Evolutionary conservation across 192 early-diverging fungal species (phyloP).

Genomic region (Backusella tarrabulga): DNA sequence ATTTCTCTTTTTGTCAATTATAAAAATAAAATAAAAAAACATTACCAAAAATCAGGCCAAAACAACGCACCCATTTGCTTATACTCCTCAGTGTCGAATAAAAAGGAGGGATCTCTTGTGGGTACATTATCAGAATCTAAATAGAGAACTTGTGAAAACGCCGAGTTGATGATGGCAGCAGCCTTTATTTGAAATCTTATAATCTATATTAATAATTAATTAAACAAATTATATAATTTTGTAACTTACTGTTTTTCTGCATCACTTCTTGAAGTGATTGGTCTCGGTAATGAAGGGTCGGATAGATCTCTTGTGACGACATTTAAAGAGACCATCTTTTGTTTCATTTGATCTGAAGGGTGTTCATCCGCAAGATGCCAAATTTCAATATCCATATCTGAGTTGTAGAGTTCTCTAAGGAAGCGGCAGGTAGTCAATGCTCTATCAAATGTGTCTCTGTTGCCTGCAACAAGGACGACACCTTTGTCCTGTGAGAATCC

Average conservation of each 20-base stretch:
- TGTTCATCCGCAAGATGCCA: constrained; percentile 31
- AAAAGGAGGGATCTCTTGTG: constrained; percentile 36
- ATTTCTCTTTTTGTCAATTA: background rate
- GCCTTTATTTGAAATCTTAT: constrained; percentile 41
- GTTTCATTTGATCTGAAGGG: background rate
- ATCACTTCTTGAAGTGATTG: constrained; percentile 12
- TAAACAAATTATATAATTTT: background rate
- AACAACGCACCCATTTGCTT: constrained; percentile 40
- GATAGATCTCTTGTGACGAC: constrained; percentile 16
- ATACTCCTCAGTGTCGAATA: constrained; percentile 41
- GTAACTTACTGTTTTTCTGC: constrained; percentile 32
- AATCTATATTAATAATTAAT: background rate
- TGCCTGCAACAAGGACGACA: constrained; percentile 30
- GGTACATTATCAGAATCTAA: constrained; percentile 47
- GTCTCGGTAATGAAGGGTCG: constrained; percentile 17
- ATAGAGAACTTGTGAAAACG: constrained; percentile 41
- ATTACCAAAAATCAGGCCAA: constrained; percentile 49
- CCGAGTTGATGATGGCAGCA: constrained; percentile 41
- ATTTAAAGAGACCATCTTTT: background rate
- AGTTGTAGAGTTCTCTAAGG: constrained; percentile 9
- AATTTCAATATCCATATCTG: constrained; percentile 22
- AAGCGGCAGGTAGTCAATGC: constrained; percentile 13
- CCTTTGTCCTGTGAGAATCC: constrained; percentile 14
- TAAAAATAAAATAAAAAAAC: background rate
- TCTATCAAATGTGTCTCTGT: constrained; percentile 26